These are phyloP conservation scores for Aureobasidium vineae DNA, from an alignment of 2,329 filamentous ascomycete species.

Conservation along the genomic window DNA sequence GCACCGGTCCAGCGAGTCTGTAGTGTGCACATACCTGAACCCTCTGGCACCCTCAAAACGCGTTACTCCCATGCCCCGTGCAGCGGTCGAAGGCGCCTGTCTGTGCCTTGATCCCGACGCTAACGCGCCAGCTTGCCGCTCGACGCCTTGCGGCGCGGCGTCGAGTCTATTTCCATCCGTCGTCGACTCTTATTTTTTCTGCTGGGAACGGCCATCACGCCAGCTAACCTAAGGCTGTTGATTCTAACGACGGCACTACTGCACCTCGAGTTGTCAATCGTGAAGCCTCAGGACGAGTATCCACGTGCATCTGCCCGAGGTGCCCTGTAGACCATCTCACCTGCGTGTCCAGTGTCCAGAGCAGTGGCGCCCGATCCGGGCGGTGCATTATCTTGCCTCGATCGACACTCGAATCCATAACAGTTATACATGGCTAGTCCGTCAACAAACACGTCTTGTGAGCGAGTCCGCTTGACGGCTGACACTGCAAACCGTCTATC, in stretches of 20 bases:
- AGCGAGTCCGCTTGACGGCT: neutral
- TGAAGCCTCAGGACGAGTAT: conserved; percentile 6
- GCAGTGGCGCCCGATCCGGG: neutral
- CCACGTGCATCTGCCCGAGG: conserved; percentile 9
- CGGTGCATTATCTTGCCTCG: neutral
- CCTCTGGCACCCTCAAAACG: conserved; percentile 7
- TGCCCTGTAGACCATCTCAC: conserved; percentile 9
- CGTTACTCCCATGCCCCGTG: conserved; percentile 25
- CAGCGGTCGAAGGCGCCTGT: conserved; percentile 13
- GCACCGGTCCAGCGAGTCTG: conserved; percentile 23
- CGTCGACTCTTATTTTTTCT: conserved; percentile 23
- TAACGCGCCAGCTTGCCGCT: conserved; percentile 26
- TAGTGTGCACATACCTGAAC: conserved; percentile 18
- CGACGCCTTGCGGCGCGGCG: conserved; percentile 20
- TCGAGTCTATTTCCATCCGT: conserved; percentile 25
- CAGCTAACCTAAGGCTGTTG: conserved; percentile 19
- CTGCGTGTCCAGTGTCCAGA: neutral
- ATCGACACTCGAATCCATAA: conserved; percentile 14
- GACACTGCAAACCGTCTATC: conserved; percentile 14
- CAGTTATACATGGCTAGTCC: conserved; percentile 21
- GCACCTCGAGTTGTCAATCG: conserved; percentile 23
- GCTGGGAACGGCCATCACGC: conserved; percentile 26
- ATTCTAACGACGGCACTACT: conserved; percentile 21
- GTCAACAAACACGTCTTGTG: conserved; percentile 23
- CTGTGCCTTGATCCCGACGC: conserved; percentile 26